Percentiles rank a stretch among this genome's conserved stretches.
Evolutionary conservation across 805 yeast species (phyloP).

Genomic region (Saccharomycodes ludwigii): DNA sequence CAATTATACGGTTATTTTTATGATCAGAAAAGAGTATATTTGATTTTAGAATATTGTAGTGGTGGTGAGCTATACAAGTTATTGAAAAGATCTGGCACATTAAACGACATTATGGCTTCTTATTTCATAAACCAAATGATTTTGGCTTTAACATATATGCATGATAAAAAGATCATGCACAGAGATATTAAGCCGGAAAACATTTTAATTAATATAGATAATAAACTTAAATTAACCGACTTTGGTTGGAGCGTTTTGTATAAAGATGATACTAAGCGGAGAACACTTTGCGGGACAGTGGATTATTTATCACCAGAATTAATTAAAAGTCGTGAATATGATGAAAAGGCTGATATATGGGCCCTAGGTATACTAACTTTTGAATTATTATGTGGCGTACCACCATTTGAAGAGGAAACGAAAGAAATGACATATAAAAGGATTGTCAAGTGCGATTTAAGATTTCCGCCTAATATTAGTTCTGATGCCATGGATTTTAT

Average conservation of each 20-base stretch:
- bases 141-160: conserved; percentile 65
- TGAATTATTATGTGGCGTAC: conserved; percentile 77
- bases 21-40: conserved; percentile 67
- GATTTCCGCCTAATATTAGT: conserved; percentile 59
- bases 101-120: conserved; percentile 64
- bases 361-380: conserved; percentile 79
- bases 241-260: conserved; percentile 88
- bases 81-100: conserved; percentile 52
- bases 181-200: conserved; percentile 94
- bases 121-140: conserved; percentile 76
- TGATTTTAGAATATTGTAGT: conserved; percentile 73
- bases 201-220: conserved; percentile 63
- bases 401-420: conserved; percentile 83
- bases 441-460: conserved; percentile 65
- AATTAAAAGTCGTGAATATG: conserved; percentile 75
- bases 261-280: conserved; percentile 44
- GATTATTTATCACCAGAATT: conserved; percentile 94
- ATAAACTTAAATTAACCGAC: conserved; percentile 74
- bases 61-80: conserved; percentile 78
- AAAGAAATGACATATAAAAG: conserved; percentile 69
- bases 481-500: conserved; percentile 72
- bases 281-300: conserved; percentile 88
- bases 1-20: conserved; percentile 76
- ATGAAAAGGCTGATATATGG: conserved; percentile 78
- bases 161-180: conserved; percentile 70